These are phyloP conservation scores for Verticillium dahliae DNA, from an alignment of 2,329 filamentous ascomycete species.

Conservation along the genomic window DNA sequence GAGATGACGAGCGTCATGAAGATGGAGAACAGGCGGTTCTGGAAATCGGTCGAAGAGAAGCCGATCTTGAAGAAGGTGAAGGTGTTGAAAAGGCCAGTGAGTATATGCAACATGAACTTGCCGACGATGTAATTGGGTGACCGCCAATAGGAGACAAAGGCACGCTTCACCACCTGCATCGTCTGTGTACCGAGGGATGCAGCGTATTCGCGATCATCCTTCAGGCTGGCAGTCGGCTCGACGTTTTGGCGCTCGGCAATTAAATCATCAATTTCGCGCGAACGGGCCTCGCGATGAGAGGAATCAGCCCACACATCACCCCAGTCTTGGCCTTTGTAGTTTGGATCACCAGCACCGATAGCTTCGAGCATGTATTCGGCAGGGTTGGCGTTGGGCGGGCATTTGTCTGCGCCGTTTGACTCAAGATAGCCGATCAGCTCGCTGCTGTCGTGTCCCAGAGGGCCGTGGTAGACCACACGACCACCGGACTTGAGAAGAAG, in stretches of 20 bases:
- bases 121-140: slow-evolving; percentile 57
- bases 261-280: slow-evolving; percentile 45
- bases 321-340: slow-evolving; percentile 57
- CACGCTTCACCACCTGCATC: slow-evolving; percentile 44
- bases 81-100: slow-evolving; percentile 61
- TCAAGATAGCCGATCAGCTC: slow-evolving; percentile 46
- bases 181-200: slow-evolving; percentile 51
- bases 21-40: slow-evolving; percentile 66
- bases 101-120: slow-evolving; percentile 55
- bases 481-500: slow-evolving; percentile 20
- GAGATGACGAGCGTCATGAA: slow-evolving; percentile 74
- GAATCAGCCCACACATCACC: slow-evolving; percentile 53
- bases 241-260: slow-evolving; percentile 35
- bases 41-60: slow-evolving; percentile 53
- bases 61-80: slow-evolving; percentile 64
- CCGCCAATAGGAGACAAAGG: slow-evolving; percentile 60
- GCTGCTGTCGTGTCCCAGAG: slow-evolving; percentile 41
- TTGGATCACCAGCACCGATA: slow-evolving; percentile 56
- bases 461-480: slow-evolving; percentile 46
- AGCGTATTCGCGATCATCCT: slow-evolving; percentile 55
- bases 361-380: slow-evolving; percentile 48
- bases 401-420: slow-evolving; percentile 38
- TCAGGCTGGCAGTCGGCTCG: slow-evolving; percentile 27
- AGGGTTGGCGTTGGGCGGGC: slow-evolving; percentile 41
- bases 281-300: slow-evolving; percentile 35